Percentiles rank a stretch among this genome's conserved stretches.
Evolutionary conservation across 495 filamentous ascomycete species (phyloP).

Genomic region (Penicillium robsamsonii): DNA sequence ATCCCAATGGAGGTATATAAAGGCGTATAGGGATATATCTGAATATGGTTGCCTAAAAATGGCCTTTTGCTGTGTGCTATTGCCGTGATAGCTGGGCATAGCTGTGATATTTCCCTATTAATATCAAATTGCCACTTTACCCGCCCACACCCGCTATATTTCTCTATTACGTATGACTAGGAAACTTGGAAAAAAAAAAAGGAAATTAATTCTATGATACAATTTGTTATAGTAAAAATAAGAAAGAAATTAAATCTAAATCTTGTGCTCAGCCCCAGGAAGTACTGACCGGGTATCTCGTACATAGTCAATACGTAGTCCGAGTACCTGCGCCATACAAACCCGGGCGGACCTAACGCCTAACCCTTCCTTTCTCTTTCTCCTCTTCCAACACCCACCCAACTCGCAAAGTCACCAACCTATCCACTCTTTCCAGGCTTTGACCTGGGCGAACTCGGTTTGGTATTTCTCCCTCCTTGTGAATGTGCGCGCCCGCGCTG

Average conservation of each 20-base stretch:
- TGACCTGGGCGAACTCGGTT: conserved; percentile 21
- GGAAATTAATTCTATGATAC: background rate
- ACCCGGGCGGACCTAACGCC: conserved; percentile 10
- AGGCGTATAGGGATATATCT: background rate
- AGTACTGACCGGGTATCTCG: conserved; percentile 21
- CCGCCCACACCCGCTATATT: conserved; percentile 19
- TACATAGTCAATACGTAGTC: conserved; percentile 24
- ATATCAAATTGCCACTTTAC: conserved; percentile 18
- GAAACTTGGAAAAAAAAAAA: background rate
- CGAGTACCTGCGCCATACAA: conserved; percentile 25
- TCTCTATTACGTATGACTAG: conserved; percentile 18
- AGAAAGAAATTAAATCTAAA: background rate
- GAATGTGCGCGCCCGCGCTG: conserved; percentile 44
- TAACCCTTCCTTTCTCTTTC: conserved; percentile 26
- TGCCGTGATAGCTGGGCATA: background rate
- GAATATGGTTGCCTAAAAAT: conserved; percentile 6
- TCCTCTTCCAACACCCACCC: conserved; percentile 23
- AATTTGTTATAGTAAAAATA: background rate
- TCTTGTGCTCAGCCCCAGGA: conserved; percentile 29
- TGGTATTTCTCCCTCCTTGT: conserved; percentile 30
- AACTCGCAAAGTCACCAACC: conserved; percentile 10
- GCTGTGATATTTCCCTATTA: conserved; percentile 10
- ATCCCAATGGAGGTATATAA: too few species aligned
- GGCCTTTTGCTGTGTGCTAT: too few species aligned
- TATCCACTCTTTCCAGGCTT: conserved; percentile 12